Percentiles rank a stretch among this genome's conserved stretches.
Evolutionary conservation across 2,329 filamentous ascomycete genomes (phyloP).

Genomic region (Ascochyta viciae-villosae): DNA sequence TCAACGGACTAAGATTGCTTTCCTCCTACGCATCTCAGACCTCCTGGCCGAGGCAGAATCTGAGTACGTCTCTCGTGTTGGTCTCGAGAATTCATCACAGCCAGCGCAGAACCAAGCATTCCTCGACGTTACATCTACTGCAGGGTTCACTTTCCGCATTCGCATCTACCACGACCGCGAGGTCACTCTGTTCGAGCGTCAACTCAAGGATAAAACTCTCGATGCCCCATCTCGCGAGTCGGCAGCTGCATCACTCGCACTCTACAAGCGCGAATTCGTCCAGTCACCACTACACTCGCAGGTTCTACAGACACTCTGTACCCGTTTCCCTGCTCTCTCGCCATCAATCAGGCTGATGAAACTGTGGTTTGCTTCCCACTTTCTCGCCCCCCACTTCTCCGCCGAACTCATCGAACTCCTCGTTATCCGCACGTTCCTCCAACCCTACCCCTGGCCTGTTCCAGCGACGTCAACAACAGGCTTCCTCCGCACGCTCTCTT

Average conservation of each 20-base stretch:
- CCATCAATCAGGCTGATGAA: conserved; percentile 85
- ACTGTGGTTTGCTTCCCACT: conserved; percentile 86
- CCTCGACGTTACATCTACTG: conserved; percentile 79
- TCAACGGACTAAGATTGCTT: conserved; percentile 91
- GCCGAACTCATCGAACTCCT: conserved; percentile 87
- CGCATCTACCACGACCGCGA: conserved; percentile 91
- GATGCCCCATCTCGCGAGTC: conserved; percentile 72
- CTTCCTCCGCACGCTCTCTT: conserved; percentile 79
- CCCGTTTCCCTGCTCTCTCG: conserved; percentile 79
- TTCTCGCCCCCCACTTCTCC: conserved; percentile 76
- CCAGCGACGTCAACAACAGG: conserved; percentile 81
- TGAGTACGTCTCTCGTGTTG: conserved; percentile 71
- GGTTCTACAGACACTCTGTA: conserved; percentile 79
- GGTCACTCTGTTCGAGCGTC: conserved; percentile 78
- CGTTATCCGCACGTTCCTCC: conserved; percentile 77
- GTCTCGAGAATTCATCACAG: conserved; percentile 76
- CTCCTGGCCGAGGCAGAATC: conserved; percentile 70
- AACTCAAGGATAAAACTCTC: conserved; percentile 74
- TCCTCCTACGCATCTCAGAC: conserved; percentile 75
- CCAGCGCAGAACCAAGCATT: conserved; percentile 79
- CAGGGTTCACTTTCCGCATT: conserved; percentile 78
- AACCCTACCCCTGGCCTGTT: conserved; percentile 78
- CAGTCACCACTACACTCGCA: conserved; percentile 81
- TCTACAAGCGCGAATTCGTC: conserved; percentile 74
- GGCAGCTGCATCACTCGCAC: conserved; percentile 71